These are phyloP conservation scores for Lizanozyma gosingica DNA, from an alignment of 1,139 yeast genomes.

Conservation along the genomic window DNA sequence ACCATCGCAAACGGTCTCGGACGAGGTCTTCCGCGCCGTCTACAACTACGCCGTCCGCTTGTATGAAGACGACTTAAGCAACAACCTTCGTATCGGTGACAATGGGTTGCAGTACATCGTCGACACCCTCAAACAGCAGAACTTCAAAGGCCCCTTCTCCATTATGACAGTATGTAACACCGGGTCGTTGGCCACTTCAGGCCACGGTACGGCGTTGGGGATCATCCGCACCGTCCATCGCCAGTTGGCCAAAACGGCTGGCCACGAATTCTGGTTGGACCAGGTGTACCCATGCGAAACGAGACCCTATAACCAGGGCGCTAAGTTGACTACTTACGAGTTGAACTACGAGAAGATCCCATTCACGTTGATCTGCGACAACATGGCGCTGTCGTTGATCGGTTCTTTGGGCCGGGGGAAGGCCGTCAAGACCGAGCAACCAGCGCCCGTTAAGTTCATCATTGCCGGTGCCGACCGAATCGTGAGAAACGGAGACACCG, in stretches of 20 bases:
- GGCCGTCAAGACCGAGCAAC: conserved; percentile 11
- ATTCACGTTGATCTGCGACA: conserved; percentile 80
- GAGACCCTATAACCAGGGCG: conserved; percentile 94
- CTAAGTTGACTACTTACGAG: conserved; percentile 87
- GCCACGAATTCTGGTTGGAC: conserved; percentile 36
- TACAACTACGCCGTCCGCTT: conserved; percentile 47
- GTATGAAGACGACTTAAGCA: conserved; percentile 66
- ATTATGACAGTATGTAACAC: conserved; percentile 83
- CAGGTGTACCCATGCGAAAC: conserved; percentile 89
- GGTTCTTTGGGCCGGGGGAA: conserved; percentile 17
- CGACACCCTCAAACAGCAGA: conserved; percentile 34
- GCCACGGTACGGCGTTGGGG: conserved; percentile 95
- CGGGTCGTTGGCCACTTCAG: conserved; percentile 92
- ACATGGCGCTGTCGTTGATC: conserved; percentile 79
- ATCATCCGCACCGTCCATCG: conserved; percentile 60
- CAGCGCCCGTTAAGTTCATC: conserved; percentile 67
- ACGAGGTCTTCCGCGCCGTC: conserved; percentile 29
- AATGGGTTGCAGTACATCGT: conserved; percentile 70
- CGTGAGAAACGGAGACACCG: conserved; percentile 87
- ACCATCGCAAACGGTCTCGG: conserved; percentile 9
- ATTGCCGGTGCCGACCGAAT: conserved; percentile 99
- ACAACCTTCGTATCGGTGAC: conserved; percentile 69
- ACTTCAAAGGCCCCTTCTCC: conserved; percentile 54
- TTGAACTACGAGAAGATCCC: conserved; percentile 80
- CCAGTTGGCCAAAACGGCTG: conserved; percentile 18